Evolutionary conservation across 495 filamentous ascomycete genomes (phyloP).

Genomic region (Aspergillus kassunensis): DNA sequence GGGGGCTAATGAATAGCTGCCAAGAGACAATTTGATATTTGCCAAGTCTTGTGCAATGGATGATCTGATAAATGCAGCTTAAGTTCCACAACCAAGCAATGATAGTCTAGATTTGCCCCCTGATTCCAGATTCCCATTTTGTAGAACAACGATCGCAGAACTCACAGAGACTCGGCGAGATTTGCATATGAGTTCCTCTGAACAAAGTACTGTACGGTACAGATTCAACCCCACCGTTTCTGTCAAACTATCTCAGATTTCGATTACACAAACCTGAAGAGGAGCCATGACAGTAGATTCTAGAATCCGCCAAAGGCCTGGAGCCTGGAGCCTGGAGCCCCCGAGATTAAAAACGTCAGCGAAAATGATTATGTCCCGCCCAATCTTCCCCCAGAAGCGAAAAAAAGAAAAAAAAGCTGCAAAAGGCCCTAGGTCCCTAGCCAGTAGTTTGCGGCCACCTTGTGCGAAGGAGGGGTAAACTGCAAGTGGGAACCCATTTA

Average conservation of each 20-base stretch:
- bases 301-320: not conserved
- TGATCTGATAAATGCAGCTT: conserved; percentile 28
- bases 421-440: no score
- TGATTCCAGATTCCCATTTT: conserved; percentile 4
- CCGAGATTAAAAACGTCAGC: no score
- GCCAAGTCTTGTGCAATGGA: conserved; percentile 33
- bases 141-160: not conserved
- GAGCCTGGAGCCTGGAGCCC: no score
- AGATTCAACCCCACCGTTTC: not conserved
- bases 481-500: not conserved
- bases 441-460: no score
- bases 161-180: no score
- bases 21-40: conserved; percentile 32
- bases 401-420: no score
- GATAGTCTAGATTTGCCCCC: conserved; percentile 15
- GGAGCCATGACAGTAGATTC: not conserved
- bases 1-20: conserved; percentile 28
- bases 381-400: conserved; percentile 2
- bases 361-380: not conserved
- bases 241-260: conserved; percentile 6
- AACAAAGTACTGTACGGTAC: conserved; percentile 2
- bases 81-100: conserved; percentile 23
- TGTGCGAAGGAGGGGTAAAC: not conserved
- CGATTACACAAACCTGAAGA: not conserved
- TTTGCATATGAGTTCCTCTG: no score